phyloP scores from a whole-genome alignment of 148 eudicot species.

The Rhododendron kiyosumense region DNA sequence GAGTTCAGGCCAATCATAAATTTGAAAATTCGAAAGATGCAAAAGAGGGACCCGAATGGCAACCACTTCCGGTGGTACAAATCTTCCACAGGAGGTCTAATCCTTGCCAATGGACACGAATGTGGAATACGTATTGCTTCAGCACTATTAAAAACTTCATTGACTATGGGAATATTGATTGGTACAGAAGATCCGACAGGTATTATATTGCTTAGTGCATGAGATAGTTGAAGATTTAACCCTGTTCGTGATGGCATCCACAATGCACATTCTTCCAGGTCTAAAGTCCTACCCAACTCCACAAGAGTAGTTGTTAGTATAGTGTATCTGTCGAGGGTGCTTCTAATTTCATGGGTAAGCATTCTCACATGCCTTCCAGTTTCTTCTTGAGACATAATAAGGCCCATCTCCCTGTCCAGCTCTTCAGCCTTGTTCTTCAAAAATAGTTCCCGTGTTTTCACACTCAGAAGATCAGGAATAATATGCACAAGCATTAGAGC shows the following conservation, averaged over 20 bases:
- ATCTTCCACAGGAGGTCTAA: slow-evolving; percentile 41
- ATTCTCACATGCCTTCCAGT: slow-evolving; percentile 92
- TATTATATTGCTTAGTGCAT: slow-evolving; percentile 52
- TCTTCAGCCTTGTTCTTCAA: slow-evolving; percentile 78
- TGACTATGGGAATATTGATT: slow-evolving; percentile 49
- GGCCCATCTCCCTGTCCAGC: slow-evolving; percentile 87
- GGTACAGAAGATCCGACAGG: slow-evolving; percentile 69
- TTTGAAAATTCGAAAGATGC: slow-evolving; percentile 68
- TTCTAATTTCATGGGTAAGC: slow-evolving; percentile 91
- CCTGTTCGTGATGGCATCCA: slow-evolving; percentile 91
- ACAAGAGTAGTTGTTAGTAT: slow-evolving; percentile 76
- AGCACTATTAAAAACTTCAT: slow-evolving; percentile 54
- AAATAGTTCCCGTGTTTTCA: slow-evolving; percentile 67
- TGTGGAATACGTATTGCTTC: slow-evolving; percentile 57
- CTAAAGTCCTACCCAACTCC: slow-evolving; percentile 75
- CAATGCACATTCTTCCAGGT: slow-evolving; percentile 75
- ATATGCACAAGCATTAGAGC: slow-evolving; percentile 89
- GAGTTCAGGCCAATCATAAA: slow-evolving; percentile 69
- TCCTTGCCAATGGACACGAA: slow-evolving; percentile 56
- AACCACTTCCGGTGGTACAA: slow-evolving; percentile 58
- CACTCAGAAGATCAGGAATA: slow-evolving; percentile 80
- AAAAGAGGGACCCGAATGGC: slow-evolving; percentile 83
- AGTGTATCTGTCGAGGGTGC: slow-evolving; percentile 81
- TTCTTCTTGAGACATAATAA: slow-evolving; percentile 79
- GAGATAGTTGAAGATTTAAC: slow-evolving; percentile 55